Evolutionary conservation across 1,284 basidiomycete genomes (phyloP).

Genomic region (Fomitopsis palustris): DNA sequence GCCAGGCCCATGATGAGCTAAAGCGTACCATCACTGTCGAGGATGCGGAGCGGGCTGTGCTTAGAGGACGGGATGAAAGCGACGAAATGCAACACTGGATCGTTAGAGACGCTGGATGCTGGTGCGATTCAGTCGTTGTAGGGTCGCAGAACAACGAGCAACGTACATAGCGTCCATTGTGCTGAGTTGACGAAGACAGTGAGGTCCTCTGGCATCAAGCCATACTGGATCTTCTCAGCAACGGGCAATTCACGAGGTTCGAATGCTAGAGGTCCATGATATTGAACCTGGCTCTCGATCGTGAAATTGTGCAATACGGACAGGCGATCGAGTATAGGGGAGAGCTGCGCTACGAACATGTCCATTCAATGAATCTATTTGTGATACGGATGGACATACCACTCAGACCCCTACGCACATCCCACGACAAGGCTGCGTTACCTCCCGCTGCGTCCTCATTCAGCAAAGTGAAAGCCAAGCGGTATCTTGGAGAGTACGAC

Average conservation of each 20-base stretch:
- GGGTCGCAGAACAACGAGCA: slow-evolving; percentile 2
- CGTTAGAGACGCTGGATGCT: slow-evolving; percentile 84
- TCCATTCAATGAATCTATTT: background rate
- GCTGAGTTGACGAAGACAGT: slow-evolving; percentile 94
- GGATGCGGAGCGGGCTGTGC: slow-evolving; percentile 70
- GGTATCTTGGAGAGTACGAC: slow-evolving; percentile 77
- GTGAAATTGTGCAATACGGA: slow-evolving; percentile 82
- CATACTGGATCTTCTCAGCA: slow-evolving; percentile 39
- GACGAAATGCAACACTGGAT: slow-evolving; percentile 91
- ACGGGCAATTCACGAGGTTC: slow-evolving; percentile 45
- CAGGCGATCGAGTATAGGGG: slow-evolving; percentile 62
- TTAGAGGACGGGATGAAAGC: slow-evolving; percentile 79
- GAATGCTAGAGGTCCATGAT: slow-evolving; percentile 88
- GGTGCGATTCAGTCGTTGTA: slow-evolving; percentile 2
- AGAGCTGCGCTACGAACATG: slow-evolving; percentile 56
- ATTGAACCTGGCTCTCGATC: slow-evolving; percentile 92
- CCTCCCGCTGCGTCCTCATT: slow-evolving; percentile 85
- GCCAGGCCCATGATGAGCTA: background rate
- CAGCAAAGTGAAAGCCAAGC: slow-evolving; percentile 78
- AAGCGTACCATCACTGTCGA: slow-evolving; percentile 50
- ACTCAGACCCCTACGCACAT: slow-evolving; percentile 58
- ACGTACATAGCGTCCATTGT: slow-evolving; percentile 88
- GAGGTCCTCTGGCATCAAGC: slow-evolving; percentile 75
- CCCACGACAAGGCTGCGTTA: slow-evolving; percentile 64
- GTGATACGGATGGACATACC: slow-evolving; percentile 37